Evolutionary conservation across 2,329 filamentous ascomycete species (phyloP), one percentile per base, ranked within the genome.

Genomic region (Sphaerulina musiva): DNA sequence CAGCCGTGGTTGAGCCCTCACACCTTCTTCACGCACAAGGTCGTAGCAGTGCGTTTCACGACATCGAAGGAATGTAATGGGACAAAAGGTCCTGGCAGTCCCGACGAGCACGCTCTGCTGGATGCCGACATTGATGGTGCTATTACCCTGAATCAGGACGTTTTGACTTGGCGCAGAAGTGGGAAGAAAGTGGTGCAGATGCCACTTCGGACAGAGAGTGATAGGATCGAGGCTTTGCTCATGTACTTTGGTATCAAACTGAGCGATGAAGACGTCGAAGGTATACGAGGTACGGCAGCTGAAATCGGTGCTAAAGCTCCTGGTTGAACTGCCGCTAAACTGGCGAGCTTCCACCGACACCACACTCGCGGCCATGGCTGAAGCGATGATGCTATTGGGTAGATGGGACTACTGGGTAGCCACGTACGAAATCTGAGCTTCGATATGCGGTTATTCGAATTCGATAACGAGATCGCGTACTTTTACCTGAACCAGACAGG

Each of bases 21-120:
- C 31, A 79, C 74, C 53, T 79, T 76, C 64, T 84, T 86, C 68
- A 79, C 77, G 17, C 70, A 74, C 52, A 76, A 66, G 5, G 68
- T 84, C 38, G 68, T 84, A n/a, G 74, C 79, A 52, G 72, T 77
- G 26, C 57, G 64, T 12, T 65, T 65, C 46, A 65, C 59, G 0
- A 63, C 59, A 2, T 20, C 48, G 4, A 39, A 20, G 11, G 62
- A 64, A 53, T 42, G 38, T 1, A 54, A 59, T n/a, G 53, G 57
- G 4, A 31, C 53, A 2, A 55, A 50, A 43, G 58, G 56, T 0
- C 60, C 61, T 2, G 52, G 54, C 0, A 57, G 56, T 3, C 59
- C 61, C 6, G 44, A 23, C 29, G 57, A 57, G 41, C 51, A 43
- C 4, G 54, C 54, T 1, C 11, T 63, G n/a, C 11, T 63, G n/a